These are phyloP conservation scores for Pythium myriotylum DNA, from an alignment of 352 stramenopile genomes.

Conservation along the genomic window DNA sequence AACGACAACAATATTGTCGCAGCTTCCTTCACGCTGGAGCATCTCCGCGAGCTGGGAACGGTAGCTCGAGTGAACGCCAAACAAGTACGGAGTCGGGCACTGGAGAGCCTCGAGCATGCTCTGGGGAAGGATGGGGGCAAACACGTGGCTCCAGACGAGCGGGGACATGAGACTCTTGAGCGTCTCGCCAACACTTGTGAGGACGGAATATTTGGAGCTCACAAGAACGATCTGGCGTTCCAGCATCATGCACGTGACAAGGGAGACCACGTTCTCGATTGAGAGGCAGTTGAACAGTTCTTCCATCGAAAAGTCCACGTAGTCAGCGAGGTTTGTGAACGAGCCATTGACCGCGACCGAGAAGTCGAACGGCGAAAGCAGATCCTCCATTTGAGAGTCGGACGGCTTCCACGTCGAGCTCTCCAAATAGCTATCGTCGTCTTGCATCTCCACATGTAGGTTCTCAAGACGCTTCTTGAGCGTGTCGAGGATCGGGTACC, in stretches of 20 bases:
- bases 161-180: conserved; percentile 78
- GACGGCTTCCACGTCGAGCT: conserved; percentile 64
- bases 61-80: conserved; percentile 82
- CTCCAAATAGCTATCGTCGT: conserved; percentile 56
- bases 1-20: conserved; percentile 71
- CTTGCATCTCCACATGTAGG: conserved; percentile 59
- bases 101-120: conserved; percentile 85
- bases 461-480: conserved; percentile 71
- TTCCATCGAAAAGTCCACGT: conserved; percentile 83
- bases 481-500: conserved; percentile 81
- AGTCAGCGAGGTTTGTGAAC: conserved; percentile 53
- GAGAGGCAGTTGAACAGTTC: conserved; percentile 81
- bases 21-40: conserved; percentile 74
- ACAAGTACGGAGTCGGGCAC: conserved; percentile 85
- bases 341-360: conserved; percentile 36
- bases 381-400: conserved; percentile 51
- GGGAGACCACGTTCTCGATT: conserved; percentile 64
- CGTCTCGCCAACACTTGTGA: conserved; percentile 79
- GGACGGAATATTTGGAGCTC: conserved; percentile 77
- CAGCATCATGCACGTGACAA: conserved; percentile 76
- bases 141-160: conserved; percentile 87
- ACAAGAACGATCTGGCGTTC: conserved; percentile 81
- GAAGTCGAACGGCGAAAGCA: conserved; percentile 77
- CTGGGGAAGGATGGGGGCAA: conserved; percentile 77
- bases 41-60: conserved; percentile 66